These are phyloP conservation scores for Dipsacomyces acuminosporus DNA, from an alignment of 371 early-diverging fungal genomes.

Conservation along the genomic window DNA sequence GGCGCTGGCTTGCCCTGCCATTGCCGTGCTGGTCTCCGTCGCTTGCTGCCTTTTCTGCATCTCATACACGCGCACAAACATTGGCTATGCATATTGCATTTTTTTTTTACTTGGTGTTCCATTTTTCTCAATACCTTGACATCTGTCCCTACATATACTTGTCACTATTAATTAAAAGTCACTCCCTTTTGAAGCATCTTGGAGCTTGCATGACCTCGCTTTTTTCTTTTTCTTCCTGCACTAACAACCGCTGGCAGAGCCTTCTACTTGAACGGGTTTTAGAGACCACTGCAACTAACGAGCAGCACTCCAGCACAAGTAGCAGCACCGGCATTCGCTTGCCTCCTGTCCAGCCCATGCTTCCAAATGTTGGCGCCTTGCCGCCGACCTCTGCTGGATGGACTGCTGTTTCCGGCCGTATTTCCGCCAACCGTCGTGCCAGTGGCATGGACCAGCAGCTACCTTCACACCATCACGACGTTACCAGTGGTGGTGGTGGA, in stretches of 20 bases:
- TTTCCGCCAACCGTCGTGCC: conserved; percentile 6
- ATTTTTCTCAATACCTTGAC: no score
- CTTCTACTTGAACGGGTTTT: neutral
- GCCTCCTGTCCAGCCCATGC: conserved; percentile 36
- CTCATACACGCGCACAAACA: no score
- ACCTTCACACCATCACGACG: conserved; percentile 7
- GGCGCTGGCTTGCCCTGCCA: neutral
- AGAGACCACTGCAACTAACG: neutral
- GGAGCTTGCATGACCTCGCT: no score
- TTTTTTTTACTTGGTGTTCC: no score
- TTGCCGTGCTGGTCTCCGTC: no score
- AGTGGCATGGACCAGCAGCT: conserved; percentile 13
- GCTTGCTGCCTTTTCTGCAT: no score
- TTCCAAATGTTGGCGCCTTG: conserved; percentile 17
- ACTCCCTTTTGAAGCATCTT: no score
- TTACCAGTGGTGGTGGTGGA: conserved; percentile 1
- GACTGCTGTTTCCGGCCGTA: conserved; percentile 27
- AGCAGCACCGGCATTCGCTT: neutral
- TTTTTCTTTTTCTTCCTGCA: no score
- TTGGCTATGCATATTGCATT: no score
- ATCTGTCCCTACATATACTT: no score
- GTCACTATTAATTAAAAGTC: no score
- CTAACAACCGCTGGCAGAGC: no score
- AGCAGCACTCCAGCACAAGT: neutral
- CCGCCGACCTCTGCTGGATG: conserved; percentile 17